Evolutionary conservation across 345 rosid genomes (phyloP).

Genomic region (Rhodomyrtus tomentosa): DNA sequence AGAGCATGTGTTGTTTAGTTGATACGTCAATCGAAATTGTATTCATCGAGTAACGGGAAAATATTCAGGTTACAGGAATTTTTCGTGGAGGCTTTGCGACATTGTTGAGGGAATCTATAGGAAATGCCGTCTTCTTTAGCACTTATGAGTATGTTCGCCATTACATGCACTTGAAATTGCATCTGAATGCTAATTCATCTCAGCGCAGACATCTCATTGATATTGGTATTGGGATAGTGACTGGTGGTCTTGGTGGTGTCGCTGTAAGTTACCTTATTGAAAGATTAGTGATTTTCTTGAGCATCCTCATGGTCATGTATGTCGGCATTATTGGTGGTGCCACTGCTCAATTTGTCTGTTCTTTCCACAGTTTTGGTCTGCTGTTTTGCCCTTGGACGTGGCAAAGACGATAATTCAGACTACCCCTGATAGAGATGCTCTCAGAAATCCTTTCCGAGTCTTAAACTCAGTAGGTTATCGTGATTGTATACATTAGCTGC

Average conservation of each 20-base stretch:
- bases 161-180: conserved; percentile 48
- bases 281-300: neutral
- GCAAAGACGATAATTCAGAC: conserved; percentile 95
- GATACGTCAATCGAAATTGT: neutral
- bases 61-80: conserved; percentile 71
- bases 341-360: neutral
- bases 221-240: conserved; percentile 72
- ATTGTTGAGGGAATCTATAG: conserved; percentile 69
- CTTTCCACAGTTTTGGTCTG: conserved; percentile 59
- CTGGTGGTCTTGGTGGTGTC: conserved; percentile 89
- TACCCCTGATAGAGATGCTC: conserved; percentile 35
- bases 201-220: conserved; percentile 49
- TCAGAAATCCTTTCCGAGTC: conserved; percentile 63
- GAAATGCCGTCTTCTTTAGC: conserved; percentile 74
- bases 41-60: conserved; percentile 14
- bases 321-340: neutral
- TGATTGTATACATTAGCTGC: neutral
- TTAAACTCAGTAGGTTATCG: conserved; percentile 44
- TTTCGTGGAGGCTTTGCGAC: conserved; percentile 84
- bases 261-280: conserved; percentile 47
- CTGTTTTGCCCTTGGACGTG: conserved; percentile 74
- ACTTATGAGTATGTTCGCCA: conserved; percentile 70
- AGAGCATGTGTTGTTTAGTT: conserved; percentile 22
- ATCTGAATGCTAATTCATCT: conserved; percentile 19
- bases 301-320: neutral